Conservation (phyloP, 352 stramenopile species). For the Globisporangium cylindrosporum region DNA sequence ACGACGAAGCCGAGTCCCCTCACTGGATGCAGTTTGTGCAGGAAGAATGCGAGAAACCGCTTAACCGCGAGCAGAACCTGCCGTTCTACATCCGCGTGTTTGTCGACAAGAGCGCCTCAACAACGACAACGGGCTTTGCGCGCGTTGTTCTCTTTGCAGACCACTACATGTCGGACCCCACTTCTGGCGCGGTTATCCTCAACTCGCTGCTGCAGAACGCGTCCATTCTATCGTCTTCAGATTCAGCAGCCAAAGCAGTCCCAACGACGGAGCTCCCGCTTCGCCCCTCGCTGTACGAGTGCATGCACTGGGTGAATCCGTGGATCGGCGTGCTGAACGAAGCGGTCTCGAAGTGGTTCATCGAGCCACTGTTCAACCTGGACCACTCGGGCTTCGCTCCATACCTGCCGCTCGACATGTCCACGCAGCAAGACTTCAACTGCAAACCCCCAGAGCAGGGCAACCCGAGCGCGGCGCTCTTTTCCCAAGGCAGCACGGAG, state of each 20-base stretch:
- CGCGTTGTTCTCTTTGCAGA: conserved; percentile 50
- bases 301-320: conserved; percentile 51
- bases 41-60: conserved; percentile 36
- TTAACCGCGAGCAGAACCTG: conserved; percentile 45
- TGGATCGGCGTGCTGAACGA: conserved; percentile 49
- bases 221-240: conserved; percentile 4
- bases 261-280: conserved; percentile 19
- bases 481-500: conserved; percentile 32
- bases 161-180: conserved; percentile 62
- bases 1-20: conserved; percentile 30
- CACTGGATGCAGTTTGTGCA: conserved; percentile 50
- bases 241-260: background rate
- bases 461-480: conserved; percentile 53
- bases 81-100: conserved; percentile 46
- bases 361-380: conserved; percentile 59
- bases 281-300: conserved; percentile 51
- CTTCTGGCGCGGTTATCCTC: conserved; percentile 40
- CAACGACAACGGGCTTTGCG: conserved; percentile 25
- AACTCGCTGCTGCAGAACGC: conserved; percentile 46
- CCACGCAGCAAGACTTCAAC: conserved; percentile 43
- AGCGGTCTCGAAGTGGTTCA: conserved; percentile 59
- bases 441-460: conserved; percentile 21
- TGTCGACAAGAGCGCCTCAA: conserved; percentile 19
- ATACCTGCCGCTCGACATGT: conserved; percentile 31
- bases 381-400: conserved; percentile 49